A percentile compares a stretch with the other conserved stretches of the same genome.
Evolutionary conservation across 2,329 filamentous ascomycete species (phyloP).

Genomic region (Sarocladium brachiariae): DNA sequence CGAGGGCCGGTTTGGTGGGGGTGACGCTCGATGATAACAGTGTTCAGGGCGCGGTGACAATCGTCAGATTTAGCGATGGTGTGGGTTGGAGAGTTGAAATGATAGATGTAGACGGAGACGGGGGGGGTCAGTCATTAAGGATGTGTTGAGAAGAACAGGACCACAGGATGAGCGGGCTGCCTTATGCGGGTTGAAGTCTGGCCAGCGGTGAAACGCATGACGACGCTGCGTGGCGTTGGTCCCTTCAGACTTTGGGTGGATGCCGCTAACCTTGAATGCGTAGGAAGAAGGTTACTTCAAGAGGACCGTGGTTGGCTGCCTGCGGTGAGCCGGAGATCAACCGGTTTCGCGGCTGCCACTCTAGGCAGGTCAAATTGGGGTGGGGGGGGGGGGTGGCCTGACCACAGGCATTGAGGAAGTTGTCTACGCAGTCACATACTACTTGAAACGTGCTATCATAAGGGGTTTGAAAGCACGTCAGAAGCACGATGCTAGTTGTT

Average conservation of each 20-base stretch:
- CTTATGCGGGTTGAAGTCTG: no score
- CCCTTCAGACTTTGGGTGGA: background rate
- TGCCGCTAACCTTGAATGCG: background rate
- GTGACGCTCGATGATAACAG: background rate
- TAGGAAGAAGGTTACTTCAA: background rate
- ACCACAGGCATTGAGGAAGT: no score
- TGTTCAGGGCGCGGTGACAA: no score
- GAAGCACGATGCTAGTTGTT: no score
- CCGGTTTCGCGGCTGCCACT: constrained; percentile 2
- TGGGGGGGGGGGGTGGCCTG: background rate
- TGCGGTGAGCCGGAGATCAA: background rate
- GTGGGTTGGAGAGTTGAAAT: no score
- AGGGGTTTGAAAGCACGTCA: no score
- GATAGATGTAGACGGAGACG: no score
- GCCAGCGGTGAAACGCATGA: background rate
- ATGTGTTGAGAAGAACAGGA: no score
- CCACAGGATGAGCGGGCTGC: no score
- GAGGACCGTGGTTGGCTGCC: background rate
- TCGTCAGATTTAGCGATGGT: no score
- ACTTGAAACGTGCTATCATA: background rate
- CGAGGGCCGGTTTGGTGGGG: background rate
- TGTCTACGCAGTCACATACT: no score
- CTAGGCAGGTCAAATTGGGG: constrained; percentile 7
- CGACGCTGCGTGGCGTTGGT: constrained; percentile 5
- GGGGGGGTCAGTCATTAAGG: no score